Percentiles rank a stretch among this genome's conserved stretches.
phyloP scores from a whole-genome alignment of 768 basidiomycete genomes.

The Clathrus columnatus region DNA sequence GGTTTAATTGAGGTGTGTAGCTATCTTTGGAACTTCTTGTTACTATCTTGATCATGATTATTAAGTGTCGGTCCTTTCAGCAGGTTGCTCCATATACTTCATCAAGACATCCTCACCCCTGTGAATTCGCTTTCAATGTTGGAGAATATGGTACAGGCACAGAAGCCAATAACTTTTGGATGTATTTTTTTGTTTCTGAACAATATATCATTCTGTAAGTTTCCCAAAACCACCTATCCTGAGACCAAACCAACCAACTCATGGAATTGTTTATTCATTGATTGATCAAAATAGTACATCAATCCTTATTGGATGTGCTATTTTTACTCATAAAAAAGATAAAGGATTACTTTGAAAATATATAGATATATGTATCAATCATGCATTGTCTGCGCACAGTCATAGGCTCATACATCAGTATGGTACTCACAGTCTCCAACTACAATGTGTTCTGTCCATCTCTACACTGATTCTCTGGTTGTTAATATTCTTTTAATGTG shows the following conservation, averaged over 20 bases:
- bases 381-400: slow-evolving; percentile 68
- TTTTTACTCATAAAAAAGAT: slow-evolving; percentile 93
- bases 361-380: slow-evolving; percentile 75
- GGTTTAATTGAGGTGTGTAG: no score
- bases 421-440: slow-evolving; percentile 86
- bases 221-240: not conserved
- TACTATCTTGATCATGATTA: no score
- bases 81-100: no score
- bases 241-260: not conserved
- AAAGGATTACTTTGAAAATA: slow-evolving; percentile 86
- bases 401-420: slow-evolving; percentile 78
- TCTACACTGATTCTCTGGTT: not conserved
- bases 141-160: slow-evolving; percentile 93
- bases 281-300: slow-evolving; percentile 68
- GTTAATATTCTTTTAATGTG: slow-evolving; percentile 23
- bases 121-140: not conserved
- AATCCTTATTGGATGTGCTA: slow-evolving; percentile 69
- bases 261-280: slow-evolving; percentile 38
- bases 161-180: slow-evolving; percentile 84
- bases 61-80: no score
- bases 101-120: no score
- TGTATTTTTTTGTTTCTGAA: slow-evolving; percentile 85
- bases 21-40: no score
- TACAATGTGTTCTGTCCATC: slow-evolving; percentile 44
- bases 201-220: slow-evolving; percentile 73